Evolutionary conservation across 2,329 filamentous ascomycete genomes (phyloP).

Genomic region (Hypoxylon sp.): DNA sequence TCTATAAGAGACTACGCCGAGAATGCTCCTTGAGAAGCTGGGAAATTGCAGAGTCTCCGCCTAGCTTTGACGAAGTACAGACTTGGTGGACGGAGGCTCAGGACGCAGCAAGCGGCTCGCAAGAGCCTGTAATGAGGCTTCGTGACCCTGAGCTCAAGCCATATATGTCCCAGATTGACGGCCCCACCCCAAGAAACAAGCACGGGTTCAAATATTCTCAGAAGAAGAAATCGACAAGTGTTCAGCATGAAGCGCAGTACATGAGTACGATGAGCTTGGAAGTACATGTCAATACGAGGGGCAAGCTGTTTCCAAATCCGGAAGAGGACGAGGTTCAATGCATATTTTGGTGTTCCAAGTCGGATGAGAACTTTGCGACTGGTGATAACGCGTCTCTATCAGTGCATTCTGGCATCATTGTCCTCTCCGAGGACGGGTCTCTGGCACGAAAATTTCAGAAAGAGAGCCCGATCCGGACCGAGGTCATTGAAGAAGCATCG

Average conservation of each 20-base stretch:
- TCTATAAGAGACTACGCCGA: slow-evolving; percentile 65
- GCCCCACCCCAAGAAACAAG: slow-evolving; percentile 84
- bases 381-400: slow-evolving; percentile 60
- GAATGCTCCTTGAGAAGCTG: slow-evolving; percentile 76
- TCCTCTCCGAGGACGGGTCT: slow-evolving; percentile 73
- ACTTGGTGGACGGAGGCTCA: slow-evolving; percentile 71
- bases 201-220: slow-evolving; percentile 90
- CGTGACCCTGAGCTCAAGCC: slow-evolving; percentile 49
- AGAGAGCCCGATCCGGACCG: slow-evolving; percentile 67
- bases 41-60: slow-evolving; percentile 81
- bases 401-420: slow-evolving; percentile 78
- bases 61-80: slow-evolving; percentile 76
- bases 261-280: slow-evolving; percentile 98
- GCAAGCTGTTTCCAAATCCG: slow-evolving; percentile 85
- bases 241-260: slow-evolving; percentile 87
- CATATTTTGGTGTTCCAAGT: slow-evolving; percentile 91
- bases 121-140: slow-evolving; percentile 42
- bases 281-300: slow-evolving; percentile 89
- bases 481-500: slow-evolving; percentile 79
- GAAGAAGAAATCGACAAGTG: slow-evolving; percentile 77
- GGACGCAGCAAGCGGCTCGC: slow-evolving; percentile 31
- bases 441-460: slow-evolving; percentile 73
- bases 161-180: slow-evolving; percentile 86
- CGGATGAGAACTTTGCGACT: slow-evolving; percentile 73
- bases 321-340: slow-evolving; percentile 89